Evolutionary conservation across 1,284 basidiomycete species (phyloP), one percentile per base, ranked within the genome.

Genomic region (Ceratorhiza oryzae-sativae): DNA sequence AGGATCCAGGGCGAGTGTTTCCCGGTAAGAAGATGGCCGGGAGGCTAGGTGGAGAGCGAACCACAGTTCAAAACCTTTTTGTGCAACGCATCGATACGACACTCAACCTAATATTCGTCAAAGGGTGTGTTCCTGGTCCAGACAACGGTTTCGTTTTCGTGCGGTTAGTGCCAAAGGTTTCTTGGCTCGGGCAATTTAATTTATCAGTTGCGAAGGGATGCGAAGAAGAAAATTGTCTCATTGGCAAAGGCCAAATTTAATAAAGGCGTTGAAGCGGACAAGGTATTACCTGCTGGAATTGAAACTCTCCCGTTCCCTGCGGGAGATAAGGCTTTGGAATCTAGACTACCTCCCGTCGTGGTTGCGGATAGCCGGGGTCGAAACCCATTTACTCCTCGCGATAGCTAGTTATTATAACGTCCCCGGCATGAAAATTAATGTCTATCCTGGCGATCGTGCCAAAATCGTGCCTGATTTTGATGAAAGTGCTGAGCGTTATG

Each of bases 1-100:
- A 96, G 93, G 94, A 97, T 78, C 96, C 96, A 42, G 96, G 95
- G 65, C 89, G 95, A 79, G 86, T 98, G 15, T 94, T 93, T 84
- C 96, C 96, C 18, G 97, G 97, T 49, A 98, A 96, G 83, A 98
- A 98, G 84, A 99, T 98, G 97, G 90, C 97, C 9, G 97, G 97
- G 56, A 90, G 91, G 56, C 91, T 98, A 86, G 97, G 97, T 70
- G 91, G 89, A 73, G 85, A 88, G 76, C 90, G 90, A 53, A 88
- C 88, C 18, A 98, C 96, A 10, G 86, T 88, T 12, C 95, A 97
- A 80, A 99, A 98, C 80, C 87, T 98, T 34, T 83, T 90, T 1
- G 94, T 98, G 41, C 87, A 97, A 72, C 91, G 95, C 36, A 86
- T 99, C 73, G 97, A 99, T 82, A 88, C 88, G 20, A 83, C 85